Evolutionary conservation across 805 yeast species (phyloP), one percentile per base, ranked within the genome.

Genomic region (Limtongozyma cylindracea): DNA sequence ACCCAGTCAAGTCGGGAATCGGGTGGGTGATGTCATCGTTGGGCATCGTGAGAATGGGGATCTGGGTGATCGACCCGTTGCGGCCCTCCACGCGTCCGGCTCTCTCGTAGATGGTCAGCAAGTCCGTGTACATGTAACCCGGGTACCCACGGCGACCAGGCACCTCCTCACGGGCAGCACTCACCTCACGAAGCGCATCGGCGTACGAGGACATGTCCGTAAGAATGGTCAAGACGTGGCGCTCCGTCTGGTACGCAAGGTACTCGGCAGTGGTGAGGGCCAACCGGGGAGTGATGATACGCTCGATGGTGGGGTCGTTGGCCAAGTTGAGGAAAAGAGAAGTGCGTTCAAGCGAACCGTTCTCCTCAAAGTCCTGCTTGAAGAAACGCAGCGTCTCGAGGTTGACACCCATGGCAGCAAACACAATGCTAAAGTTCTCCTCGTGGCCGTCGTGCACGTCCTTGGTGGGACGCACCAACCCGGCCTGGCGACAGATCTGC

Each of bases 121-220:
- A 77, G 71, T 88, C 99, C 21, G 99, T 88, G 57, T 88, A 88
- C 99, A 88, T 88, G 52, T 88, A 88, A 74, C 99, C 99, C 32
- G 99, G 99, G 53, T 88, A 88, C 61, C 99, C 99, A 70, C 99
- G 80, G 66, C 99, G 80, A 62, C 99, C 99, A 45, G 98, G 98
- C 21, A 88, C 98, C 56, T 91, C 98, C 55, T 88, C 99, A 62
- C 99, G 80, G 21, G 99, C 99, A 29, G 99, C 98, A 31, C 95
- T 80, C 23, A 88, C 98, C 58, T 88, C 99, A 70, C 99, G 82
- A 44, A 88, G 59, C 19, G 99, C 99, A 49, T 88, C 99, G 19
- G 99, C 99, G 47, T 88, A 88, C n/a, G 98, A 88, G 13, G 95
- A 78, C 99, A 88, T 88, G 56, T 88, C 99, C 22, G 99, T 91